Percentiles rank a stretch among this genome's conserved stretches.
Conservation (phyloP, 2,329 filamentous ascomycete genomes). For the Aspergillus pseudoterreus region DNA sequence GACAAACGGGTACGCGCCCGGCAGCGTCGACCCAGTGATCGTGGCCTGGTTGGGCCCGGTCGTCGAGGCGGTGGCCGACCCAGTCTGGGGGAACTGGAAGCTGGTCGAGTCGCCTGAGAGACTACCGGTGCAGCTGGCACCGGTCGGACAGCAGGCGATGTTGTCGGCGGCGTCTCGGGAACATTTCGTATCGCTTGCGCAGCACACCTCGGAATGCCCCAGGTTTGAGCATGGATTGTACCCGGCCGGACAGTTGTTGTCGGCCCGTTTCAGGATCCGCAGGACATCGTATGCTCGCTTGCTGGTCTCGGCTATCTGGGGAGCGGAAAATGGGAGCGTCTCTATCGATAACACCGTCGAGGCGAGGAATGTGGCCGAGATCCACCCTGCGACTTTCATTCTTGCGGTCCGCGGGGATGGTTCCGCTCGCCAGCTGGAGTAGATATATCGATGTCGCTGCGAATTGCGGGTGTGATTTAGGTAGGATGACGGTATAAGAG, state of each 20-base stretch:
- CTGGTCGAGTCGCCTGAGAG: slow-evolving; percentile 35
- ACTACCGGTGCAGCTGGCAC: slow-evolving; percentile 56
- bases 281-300: slow-evolving; percentile 29
- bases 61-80: slow-evolving; percentile 24
- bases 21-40: slow-evolving; percentile 40
- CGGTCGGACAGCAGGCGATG: slow-evolving; percentile 59
- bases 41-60: slow-evolving; percentile 19
- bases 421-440: slow-evolving; percentile 6
- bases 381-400: slow-evolving; percentile 33
- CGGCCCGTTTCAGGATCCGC: slow-evolving; percentile 26
- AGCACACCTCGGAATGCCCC: slow-evolving; percentile 55
- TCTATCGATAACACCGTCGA: slow-evolving; percentile 28
- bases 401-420: slow-evolving; percentile 15
- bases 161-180: slow-evolving; percentile 54
- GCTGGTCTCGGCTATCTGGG: slow-evolving; percentile 18
- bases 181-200: slow-evolving; percentile 51
- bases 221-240: slow-evolving; percentile 53
- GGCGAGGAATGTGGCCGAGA: slow-evolving; percentile 28
- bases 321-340: slow-evolving; percentile 27
- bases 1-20: slow-evolving; percentile 51
- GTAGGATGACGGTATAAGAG: not conserved
- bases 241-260: slow-evolving; percentile 47
- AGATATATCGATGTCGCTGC: not conserved
- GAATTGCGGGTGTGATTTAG: not conserved
- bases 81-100: slow-evolving; percentile 35